A percentile compares a stretch with the other conserved stretches of the same genome.
These are phyloP conservation scores for Blastomyces percursus DNA, from an alignment of 2,329 filamentous ascomycete species.

Conservation along the genomic window DNA sequence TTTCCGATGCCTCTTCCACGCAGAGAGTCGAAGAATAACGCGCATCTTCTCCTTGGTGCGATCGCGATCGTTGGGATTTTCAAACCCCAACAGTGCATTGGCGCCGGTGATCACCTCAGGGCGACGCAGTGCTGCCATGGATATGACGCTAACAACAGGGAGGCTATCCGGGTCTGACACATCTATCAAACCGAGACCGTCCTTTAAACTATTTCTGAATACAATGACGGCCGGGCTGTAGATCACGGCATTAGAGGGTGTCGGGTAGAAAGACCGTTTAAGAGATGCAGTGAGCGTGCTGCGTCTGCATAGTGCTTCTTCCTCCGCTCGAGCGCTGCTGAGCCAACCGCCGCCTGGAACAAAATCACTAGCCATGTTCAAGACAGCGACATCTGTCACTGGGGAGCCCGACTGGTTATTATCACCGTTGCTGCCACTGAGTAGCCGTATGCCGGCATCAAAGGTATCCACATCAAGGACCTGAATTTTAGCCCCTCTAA, in stretches of 20 bases:
- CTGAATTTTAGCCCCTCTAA: constrained; percentile 1
- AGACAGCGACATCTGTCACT: constrained; percentile 1
- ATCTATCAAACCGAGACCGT: constrained; percentile 8
- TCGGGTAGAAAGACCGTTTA: constrained; percentile 7
- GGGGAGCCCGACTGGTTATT: background rate
- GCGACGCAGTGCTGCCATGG: constrained; percentile 6
- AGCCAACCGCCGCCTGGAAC: constrained; percentile 6
- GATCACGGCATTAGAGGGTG: constrained; percentile 2
- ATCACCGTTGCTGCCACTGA: background rate
- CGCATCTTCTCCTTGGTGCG: constrained; percentile 10
- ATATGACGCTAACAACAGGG: constrained; percentile 10
- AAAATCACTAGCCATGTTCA: constrained; percentile 10
- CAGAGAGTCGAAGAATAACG: constrained; percentile 9
- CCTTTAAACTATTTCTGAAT: constrained; percentile 4
- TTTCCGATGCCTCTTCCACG: constrained; percentile 7
- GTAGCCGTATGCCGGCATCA: constrained; percentile 1
- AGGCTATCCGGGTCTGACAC: constrained; percentile 3
- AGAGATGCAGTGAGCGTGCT: constrained; percentile 9
- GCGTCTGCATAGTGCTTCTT: constrained; percentile 10
- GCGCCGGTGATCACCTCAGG: background rate
- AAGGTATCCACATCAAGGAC: constrained; percentile 6
- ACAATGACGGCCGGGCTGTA: constrained; percentile 10
- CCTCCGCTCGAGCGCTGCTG: constrained; percentile 7
- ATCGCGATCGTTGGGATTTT: constrained; percentile 4
- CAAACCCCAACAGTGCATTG: constrained; percentile 2